Percentiles rank a stretch among this genome's conserved stretches.
phyloP scores from a whole-genome alignment of 495 filamentous ascomycete species.

The Xylaria palmicola region DNA sequence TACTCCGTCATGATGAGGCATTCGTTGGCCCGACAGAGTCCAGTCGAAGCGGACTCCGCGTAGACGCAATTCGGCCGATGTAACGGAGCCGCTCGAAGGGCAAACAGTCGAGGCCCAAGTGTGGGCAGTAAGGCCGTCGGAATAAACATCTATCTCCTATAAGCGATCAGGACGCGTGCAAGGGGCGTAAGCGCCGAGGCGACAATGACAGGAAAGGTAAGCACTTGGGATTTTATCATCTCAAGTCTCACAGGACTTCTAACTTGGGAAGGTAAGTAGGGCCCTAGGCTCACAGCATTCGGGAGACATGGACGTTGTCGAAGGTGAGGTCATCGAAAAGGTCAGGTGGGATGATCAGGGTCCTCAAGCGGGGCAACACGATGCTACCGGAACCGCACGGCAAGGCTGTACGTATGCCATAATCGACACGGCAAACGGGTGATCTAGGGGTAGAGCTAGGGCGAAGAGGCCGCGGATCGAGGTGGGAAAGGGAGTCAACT shows the following conservation, averaged over 20 bases:
- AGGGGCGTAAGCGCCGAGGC: conserved; percentile 10
- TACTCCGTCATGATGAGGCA: background rate
- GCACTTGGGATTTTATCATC: background rate
- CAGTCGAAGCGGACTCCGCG: background rate
- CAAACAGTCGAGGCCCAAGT: background rate
- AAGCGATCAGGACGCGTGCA: background rate
- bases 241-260: conserved; percentile 4
- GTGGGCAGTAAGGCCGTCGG: conserved; percentile 4
- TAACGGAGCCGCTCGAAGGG: background rate
- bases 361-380: conserved; percentile 18
- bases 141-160: background rate
- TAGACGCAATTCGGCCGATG: background rate
- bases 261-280: conserved; percentile 12
- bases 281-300: background rate
- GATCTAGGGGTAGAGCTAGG: background rate
- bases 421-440: conserved; percentile 2
- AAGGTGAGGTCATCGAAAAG: conserved; percentile 19
- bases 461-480: background rate
- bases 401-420: conserved; percentile 14
- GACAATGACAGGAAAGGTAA: conserved; percentile 1
- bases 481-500: conserved; percentile 2
- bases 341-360: conserved; percentile 22
- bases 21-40: background rate
- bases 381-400: conserved; percentile 18
- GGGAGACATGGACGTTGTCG: background rate